Conservation (phyloP, 805 yeast genomes). For the Cyberlindnera bimundalis region DNA sequence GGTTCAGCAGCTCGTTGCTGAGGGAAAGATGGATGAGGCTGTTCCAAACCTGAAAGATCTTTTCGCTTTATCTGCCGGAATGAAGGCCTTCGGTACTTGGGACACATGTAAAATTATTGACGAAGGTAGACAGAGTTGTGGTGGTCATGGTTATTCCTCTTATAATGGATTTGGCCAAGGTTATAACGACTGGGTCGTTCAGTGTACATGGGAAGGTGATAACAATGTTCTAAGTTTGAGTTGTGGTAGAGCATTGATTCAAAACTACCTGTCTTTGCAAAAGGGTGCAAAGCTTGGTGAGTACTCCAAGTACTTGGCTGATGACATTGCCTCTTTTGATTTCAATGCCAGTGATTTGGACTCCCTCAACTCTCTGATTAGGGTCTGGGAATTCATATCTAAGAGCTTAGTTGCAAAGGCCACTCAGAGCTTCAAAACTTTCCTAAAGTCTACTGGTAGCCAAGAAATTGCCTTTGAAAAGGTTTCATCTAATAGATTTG, state of each 20-base stretch:
- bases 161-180: conserved; percentile 87
- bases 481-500: conserved; percentile 25
- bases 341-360: conserved; percentile 22
- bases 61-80: conserved; percentile 81
- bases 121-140: conserved; percentile 65
- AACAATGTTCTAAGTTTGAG: conserved; percentile 80
- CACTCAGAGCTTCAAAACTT: conserved; percentile 13
- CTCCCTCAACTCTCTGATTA: conserved; percentile 14
- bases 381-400: conserved; percentile 34
- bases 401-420: conserved; percentile 19
- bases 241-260: conserved; percentile 66
- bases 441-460: conserved; percentile 11
- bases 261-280: conserved; percentile 34
- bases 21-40: conserved; percentile 43
- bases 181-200: conserved; percentile 89
- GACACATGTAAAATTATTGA: conserved; percentile 73
- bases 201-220: conserved; percentile 98
- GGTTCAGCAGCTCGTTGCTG: conserved; percentile 30
- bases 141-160: conserved; percentile 76
- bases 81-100: conserved; percentile 91
- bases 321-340: conserved; percentile 1
- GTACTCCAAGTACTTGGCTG: conserved; percentile 30
- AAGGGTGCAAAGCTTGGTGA: conserved; percentile 30
- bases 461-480: conserved; percentile 25
- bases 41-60: conserved; percentile 68